Conservation (phyloP, 495 filamentous ascomycete species). For the Aspergillus incahuasiensis region DNA sequence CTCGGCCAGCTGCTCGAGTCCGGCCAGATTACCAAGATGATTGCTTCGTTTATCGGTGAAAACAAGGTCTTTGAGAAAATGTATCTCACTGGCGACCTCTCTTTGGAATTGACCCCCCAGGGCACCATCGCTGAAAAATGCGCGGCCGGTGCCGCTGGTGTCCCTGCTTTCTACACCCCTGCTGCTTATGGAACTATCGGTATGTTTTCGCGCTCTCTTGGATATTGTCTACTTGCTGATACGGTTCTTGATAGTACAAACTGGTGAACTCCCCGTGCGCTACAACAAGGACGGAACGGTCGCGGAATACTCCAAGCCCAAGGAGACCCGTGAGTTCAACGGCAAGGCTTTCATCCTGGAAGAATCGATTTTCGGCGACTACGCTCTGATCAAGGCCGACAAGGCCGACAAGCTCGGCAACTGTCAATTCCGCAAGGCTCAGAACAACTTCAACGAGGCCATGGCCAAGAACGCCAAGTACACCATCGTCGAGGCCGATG, state of each 20-base stretch:
- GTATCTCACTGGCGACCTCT: constrained; percentile 77
- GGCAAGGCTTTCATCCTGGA: constrained; percentile 81
- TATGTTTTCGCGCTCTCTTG: constrained; percentile 1
- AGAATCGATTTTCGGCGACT: constrained; percentile 77
- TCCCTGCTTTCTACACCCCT: constrained; percentile 89
- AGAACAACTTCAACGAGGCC: constrained; percentile 83
- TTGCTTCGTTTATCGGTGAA: constrained; percentile 83
- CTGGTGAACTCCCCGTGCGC: constrained; percentile 74
- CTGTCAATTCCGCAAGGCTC: constrained; percentile 80
- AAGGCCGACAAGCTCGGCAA: constrained; percentile 87
- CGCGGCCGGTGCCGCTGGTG: constrained; percentile 74
- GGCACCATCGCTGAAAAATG: constrained; percentile 85
- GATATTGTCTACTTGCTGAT: background rate
- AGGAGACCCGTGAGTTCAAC: constrained; percentile 79
- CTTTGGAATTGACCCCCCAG: constrained; percentile 82
- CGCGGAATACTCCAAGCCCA: constrained; percentile 64
- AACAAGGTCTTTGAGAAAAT: constrained; percentile 85
- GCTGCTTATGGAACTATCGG: constrained; percentile 76
- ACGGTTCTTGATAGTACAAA: constrained; percentile 50
- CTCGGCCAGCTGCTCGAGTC: constrained; percentile 69
- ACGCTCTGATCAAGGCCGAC: constrained; percentile 82
- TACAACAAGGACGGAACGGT: constrained; percentile 77
- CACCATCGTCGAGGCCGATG: constrained; percentile 85
- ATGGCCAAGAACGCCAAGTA: constrained; percentile 85
- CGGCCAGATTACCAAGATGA: constrained; percentile 82